Evolutionary conservation across 805 yeast genomes (phyloP).

Genomic region (Wickerhamomyces canadensis): DNA sequence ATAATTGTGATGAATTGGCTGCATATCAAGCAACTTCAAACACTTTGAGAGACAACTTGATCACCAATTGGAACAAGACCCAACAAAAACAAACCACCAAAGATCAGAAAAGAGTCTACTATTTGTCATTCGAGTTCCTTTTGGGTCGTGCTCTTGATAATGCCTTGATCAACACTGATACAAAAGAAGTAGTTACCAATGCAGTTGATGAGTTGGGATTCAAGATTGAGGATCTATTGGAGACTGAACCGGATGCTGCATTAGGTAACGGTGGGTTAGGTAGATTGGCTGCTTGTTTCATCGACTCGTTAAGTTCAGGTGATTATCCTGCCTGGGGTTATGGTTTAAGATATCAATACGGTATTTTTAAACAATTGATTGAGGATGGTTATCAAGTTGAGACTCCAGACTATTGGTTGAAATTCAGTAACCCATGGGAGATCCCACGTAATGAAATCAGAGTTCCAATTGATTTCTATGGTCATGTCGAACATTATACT

Average conservation of each 20-base stretch:
- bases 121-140: conserved; percentile 78
- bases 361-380: conserved; percentile 86
- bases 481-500: conserved; percentile 44
- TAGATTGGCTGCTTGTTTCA: conserved; percentile 89
- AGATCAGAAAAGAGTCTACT: conserved; percentile 83
- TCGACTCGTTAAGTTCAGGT: conserved; percentile 81
- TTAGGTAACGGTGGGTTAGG: conserved; percentile 96
- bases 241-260: conserved; percentile 90
- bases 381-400: conserved; percentile 92
- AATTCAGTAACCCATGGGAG: conserved; percentile 90
- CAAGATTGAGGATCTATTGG: conserved; percentile 77
- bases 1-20: conserved; percentile 87
- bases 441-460: conserved; percentile 81
- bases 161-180: conserved; percentile 76
- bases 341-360: conserved; percentile 89
- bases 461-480: conserved; percentile 87
- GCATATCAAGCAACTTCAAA: conserved; percentile 87
- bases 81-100: conserved; percentile 83
- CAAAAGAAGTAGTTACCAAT: conserved; percentile 51
- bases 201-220: conserved; percentile 76
- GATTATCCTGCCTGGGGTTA: conserved; percentile 96
- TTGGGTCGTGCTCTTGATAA: conserved; percentile 96
- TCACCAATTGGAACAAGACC: conserved; percentile 88
- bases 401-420: conserved; percentile 91
- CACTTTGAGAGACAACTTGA: conserved; percentile 71